phyloP scores from a whole-genome alignment of 805 yeast genomes.

The Yarrowia sp. region DNA sequence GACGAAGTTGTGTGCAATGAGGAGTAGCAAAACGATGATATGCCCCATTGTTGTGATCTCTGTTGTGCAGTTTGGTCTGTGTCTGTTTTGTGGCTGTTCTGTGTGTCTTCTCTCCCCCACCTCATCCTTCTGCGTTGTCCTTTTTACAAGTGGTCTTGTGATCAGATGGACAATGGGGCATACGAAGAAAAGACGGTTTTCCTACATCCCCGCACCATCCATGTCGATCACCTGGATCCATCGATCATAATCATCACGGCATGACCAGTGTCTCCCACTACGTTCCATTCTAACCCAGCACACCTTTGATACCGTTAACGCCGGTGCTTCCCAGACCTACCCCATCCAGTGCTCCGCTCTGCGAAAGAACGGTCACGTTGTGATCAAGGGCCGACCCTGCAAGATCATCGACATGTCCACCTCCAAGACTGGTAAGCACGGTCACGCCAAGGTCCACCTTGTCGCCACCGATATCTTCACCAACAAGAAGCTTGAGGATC shows the following conservation, averaged over 20 bases:
- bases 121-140: neutral
- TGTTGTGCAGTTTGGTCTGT: too few species aligned
- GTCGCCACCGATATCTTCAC: slow-evolving; percentile 99
- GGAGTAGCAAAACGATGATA: too few species aligned
- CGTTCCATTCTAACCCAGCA: slow-evolving; percentile 58
- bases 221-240: too few species aligned
- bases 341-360: slow-evolving; percentile 99
- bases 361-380: slow-evolving; percentile 99
- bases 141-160: slow-evolving; percentile 14
- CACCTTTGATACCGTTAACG: slow-evolving; percentile 96
- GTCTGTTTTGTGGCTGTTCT: neutral
- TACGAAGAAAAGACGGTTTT: slow-evolving; percentile 3
- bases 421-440: slow-evolving; percentile 99
- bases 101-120: neutral
- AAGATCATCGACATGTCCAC: slow-evolving; percentile 99
- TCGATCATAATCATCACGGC: too few species aligned
- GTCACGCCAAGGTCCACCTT: slow-evolving; percentile 99
- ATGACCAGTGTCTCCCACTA: too few species aligned
- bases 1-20: neutral
- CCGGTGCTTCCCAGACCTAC: slow-evolving; percentile 98
- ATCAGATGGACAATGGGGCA: neutral
- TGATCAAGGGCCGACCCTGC: slow-evolving; percentile 98
- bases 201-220: neutral
- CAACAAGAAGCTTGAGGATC: slow-evolving; percentile 98
- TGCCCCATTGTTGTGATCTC: too few species aligned